Percentiles rank a stretch among this genome's conserved stretches.
phyloP scores from a whole-genome alignment of 2,329 filamentous ascomycete genomes.

The Rhynchosporium agropyri region DNA sequence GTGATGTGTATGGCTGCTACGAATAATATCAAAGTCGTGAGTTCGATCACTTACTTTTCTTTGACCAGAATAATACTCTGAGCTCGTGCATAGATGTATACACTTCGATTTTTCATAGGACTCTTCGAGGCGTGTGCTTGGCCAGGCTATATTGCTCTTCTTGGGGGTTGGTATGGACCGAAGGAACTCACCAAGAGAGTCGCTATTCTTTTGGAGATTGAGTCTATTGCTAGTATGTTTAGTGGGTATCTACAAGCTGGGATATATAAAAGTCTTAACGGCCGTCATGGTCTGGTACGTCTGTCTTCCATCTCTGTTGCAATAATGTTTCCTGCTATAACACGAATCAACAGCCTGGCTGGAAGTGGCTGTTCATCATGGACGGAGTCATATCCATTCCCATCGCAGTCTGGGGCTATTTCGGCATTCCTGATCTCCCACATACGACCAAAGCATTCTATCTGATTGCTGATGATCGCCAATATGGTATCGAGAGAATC shows the following conservation, averaged over 20 bases:
- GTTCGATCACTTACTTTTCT: background rate
- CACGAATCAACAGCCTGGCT: slow-evolving; percentile 33
- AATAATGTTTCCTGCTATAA: too few species aligned
- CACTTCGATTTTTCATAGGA: slow-evolving; percentile 32
- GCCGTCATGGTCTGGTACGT: slow-evolving; percentile 39
- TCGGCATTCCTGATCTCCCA: slow-evolving; percentile 48
- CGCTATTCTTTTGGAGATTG: slow-evolving; percentile 45
- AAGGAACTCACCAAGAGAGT: slow-evolving; percentile 47
- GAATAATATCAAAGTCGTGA: slow-evolving; percentile 16
- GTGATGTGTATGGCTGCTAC: slow-evolving; percentile 17
- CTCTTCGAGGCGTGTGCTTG: slow-evolving; percentile 47
- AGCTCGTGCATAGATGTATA: slow-evolving; percentile 38
- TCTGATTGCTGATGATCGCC: slow-evolving; percentile 26
- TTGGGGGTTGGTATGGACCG: slow-evolving; percentile 49
- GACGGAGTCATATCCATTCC: slow-evolving; percentile 44
- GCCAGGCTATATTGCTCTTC: slow-evolving; percentile 45
- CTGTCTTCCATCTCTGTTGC: too few species aligned
- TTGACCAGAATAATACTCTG: slow-evolving; percentile 2
- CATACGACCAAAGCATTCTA: slow-evolving; percentile 46
- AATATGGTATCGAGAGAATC: too few species aligned
- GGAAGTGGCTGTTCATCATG: slow-evolving; percentile 52
- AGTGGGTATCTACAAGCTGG: slow-evolving; percentile 48
- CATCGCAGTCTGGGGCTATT: slow-evolving; percentile 45
- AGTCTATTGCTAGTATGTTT: slow-evolving; percentile 46
- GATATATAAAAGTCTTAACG: slow-evolving; percentile 46